A percentile compares a stretch with the other conserved stretches of the same genome.
phyloP scores from a whole-genome alignment of 345 rosid species.

The Moricandia arvensis region DNA sequence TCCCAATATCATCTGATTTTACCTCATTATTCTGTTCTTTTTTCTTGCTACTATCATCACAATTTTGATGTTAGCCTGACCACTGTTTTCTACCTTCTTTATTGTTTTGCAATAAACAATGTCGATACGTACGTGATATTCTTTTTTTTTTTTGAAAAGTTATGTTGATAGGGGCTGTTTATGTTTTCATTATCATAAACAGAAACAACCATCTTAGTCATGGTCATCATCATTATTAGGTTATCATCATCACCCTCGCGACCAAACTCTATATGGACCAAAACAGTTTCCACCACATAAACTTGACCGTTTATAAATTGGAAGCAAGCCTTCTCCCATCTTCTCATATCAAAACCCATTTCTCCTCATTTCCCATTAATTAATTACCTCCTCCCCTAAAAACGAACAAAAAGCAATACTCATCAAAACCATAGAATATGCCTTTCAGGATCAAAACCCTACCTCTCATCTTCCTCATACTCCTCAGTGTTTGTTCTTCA shows the following conservation, averaged over 20 bases:
- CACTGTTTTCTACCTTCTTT: slow-evolving; percentile 11
- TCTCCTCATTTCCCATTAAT: too few relatives aligned
- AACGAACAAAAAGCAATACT: neutral
- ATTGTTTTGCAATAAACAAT: neutral
- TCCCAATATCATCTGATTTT: slow-evolving; percentile 27
- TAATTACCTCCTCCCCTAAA: neutral
- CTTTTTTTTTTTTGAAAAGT: neutral
- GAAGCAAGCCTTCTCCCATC: slow-evolving; percentile 29
- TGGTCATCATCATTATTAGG: slow-evolving; percentile 35
- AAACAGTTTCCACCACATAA: slow-evolving; percentile 31
- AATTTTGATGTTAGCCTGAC: slow-evolving; percentile 27
- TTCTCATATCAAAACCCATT: slow-evolving; percentile 17
- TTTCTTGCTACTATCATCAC: slow-evolving; percentile 30
- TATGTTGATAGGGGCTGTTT: slow-evolving; percentile 25
- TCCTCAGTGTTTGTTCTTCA: slow-evolving; percentile 42
- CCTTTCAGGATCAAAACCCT: slow-evolving; percentile 43
- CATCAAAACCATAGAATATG: slow-evolving; percentile 35
- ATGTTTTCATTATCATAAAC: slow-evolving; percentile 19
- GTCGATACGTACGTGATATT: slow-evolving; percentile 20
- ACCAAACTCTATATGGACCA: slow-evolving; percentile 19
- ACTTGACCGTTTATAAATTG: slow-evolving; percentile 35
- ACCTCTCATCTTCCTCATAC: slow-evolving; percentile 42
- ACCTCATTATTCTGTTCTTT: neutral
- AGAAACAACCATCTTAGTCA: slow-evolving; percentile 16
- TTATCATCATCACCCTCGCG: slow-evolving; percentile 28